A percentile compares a stretch with the other conserved stretches of the same genome.
These are phyloP conservation scores for Fusarium longipes DNA, from an alignment of 2,329 filamentous ascomycete genomes.

Conservation along the genomic window DNA sequence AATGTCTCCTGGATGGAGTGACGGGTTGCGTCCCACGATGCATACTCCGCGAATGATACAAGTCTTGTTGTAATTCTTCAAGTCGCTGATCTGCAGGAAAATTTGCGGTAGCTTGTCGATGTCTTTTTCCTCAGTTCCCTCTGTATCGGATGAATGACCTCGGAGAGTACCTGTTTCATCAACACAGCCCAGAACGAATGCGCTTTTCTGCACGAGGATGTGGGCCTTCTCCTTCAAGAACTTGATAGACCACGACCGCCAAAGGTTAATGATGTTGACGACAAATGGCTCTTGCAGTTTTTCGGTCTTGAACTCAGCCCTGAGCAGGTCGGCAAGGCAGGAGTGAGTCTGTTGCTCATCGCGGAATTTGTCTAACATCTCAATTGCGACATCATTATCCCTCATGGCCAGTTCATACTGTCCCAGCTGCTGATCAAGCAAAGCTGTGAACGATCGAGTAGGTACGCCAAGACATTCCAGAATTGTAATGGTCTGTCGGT, in stretches of 20 bases:
- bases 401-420: constrained; percentile 77
- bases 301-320: constrained; percentile 79
- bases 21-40: constrained; percentile 90
- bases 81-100: constrained; percentile 82
- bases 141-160: constrained; percentile 71
- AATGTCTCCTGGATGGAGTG: constrained; percentile 91
- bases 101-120: constrained; percentile 78
- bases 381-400: constrained; percentile 71
- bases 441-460: constrained; percentile 71
- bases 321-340: constrained; percentile 78
- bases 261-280: constrained; percentile 80
- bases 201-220: constrained; percentile 83
- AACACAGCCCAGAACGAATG: constrained; percentile 87
- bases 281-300: constrained; percentile 79
- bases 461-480: constrained; percentile 80
- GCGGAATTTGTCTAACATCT: constrained; percentile 77
- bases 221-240: constrained; percentile 92
- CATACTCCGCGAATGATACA: constrained; percentile 80
- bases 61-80: constrained; percentile 65
- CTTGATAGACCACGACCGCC: constrained; percentile 91
- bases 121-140: constrained; percentile 56
- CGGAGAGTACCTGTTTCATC: constrained; percentile 83
- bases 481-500: constrained; percentile 90
- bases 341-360: constrained; percentile 88
- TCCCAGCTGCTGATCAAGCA: constrained; percentile 74